A percentile compares a stretch with the other conserved stretches of the same genome.
Evolutionary conservation across 345 rosid species (phyloP).

Genomic region (Aquilaria malaccensis): DNA sequence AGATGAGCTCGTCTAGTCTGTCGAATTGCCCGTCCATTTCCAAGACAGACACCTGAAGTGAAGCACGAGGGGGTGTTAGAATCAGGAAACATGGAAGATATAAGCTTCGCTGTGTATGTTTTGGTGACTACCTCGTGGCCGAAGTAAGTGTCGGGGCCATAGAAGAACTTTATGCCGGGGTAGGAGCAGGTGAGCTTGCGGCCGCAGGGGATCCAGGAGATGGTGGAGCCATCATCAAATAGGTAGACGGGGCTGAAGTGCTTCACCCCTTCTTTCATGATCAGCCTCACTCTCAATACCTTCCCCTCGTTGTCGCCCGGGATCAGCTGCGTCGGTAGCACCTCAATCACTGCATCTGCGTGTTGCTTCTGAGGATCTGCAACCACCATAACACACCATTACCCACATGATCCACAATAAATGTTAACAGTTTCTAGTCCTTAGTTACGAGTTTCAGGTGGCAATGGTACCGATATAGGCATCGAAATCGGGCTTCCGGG

Average conservation of each 20-base stretch:
- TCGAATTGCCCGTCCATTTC: slow-evolving; percentile 99
- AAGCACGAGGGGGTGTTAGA: neutral
- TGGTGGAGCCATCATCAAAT: slow-evolving; percentile 91
- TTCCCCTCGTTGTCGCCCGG: slow-evolving; percentile 93
- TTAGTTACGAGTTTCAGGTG: too few relatives aligned
- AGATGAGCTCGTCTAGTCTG: slow-evolving; percentile 92
- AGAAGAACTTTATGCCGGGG: slow-evolving; percentile 91
- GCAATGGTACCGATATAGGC: slow-evolving; percentile 74
- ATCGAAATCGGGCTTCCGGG: slow-evolving; percentile 91
- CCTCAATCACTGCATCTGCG: slow-evolving; percentile 93
- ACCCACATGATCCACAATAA: neutral
- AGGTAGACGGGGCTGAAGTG: slow-evolving; percentile 83
- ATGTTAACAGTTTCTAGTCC: neutral
- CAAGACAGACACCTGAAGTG: slow-evolving; percentile 67
- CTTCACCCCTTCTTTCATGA: slow-evolving; percentile 92
- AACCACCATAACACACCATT: neutral
- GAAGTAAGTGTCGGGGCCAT: slow-evolving; percentile 77
- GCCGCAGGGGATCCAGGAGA: slow-evolving; percentile 95
- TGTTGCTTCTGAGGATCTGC: slow-evolving; percentile 97
- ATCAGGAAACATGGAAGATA: neutral
- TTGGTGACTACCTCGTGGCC: slow-evolving; percentile 54
- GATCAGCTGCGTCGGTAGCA: slow-evolving; percentile 77
- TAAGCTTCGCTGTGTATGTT: neutral
- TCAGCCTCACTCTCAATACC: slow-evolving; percentile 83
- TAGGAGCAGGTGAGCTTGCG: slow-evolving; percentile 95